Evolutionary conservation across 768 basidiomycete species (phyloP).

Genomic region (Heimioporus sp.): DNA sequence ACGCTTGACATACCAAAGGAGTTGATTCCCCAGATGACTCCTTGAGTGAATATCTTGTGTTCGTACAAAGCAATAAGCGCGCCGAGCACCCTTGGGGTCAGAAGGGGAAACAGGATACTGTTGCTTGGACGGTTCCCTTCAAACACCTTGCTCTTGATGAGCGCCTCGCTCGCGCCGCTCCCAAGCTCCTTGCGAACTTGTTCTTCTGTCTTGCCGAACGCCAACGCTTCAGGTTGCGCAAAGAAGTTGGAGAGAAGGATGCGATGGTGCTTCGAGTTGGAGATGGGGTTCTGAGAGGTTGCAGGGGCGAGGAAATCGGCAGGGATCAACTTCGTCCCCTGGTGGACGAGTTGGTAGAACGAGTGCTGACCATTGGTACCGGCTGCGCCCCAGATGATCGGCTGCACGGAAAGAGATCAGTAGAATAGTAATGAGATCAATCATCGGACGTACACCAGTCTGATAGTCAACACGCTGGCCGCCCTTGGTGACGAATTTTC

Average conservation of each 20-base stretch:
- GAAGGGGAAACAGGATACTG: slow-evolving; percentile 89
- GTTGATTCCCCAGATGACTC: slow-evolving; percentile 98
- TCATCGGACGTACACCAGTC: slow-evolving; percentile 73
- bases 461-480: slow-evolving; percentile 93
- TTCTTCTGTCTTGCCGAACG: slow-evolving; percentile 95
- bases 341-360: slow-evolving; percentile 97
- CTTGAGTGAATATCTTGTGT: slow-evolving; percentile 99
- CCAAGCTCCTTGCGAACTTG: slow-evolving; percentile 73
- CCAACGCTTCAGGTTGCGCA: slow-evolving; percentile 95
- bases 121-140: slow-evolving; percentile 97
- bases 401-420: slow-evolving; percentile 41
- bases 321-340: slow-evolving; percentile 90
- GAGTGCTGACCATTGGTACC: slow-evolving; percentile 99
- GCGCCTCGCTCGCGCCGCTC: slow-evolving; percentile 69
- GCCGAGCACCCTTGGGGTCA: slow-evolving; percentile 88
- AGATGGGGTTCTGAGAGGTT: slow-evolving; percentile 87
- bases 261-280: slow-evolving; percentile 87
- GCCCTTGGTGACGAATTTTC: slow-evolving; percentile 93
- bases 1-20: slow-evolving; percentile 71
- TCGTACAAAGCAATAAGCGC: slow-evolving; percentile 91
- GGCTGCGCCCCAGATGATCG: slow-evolving; percentile 98
- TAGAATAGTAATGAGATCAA: neutral
- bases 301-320: slow-evolving; percentile 91
- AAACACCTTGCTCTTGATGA: slow-evolving; percentile 97
- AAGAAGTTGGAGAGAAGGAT: slow-evolving; percentile 98